Evolutionary conservation across 2,329 filamentous ascomycete species (phyloP).

Genomic region (Laburnicola sp.): DNA sequence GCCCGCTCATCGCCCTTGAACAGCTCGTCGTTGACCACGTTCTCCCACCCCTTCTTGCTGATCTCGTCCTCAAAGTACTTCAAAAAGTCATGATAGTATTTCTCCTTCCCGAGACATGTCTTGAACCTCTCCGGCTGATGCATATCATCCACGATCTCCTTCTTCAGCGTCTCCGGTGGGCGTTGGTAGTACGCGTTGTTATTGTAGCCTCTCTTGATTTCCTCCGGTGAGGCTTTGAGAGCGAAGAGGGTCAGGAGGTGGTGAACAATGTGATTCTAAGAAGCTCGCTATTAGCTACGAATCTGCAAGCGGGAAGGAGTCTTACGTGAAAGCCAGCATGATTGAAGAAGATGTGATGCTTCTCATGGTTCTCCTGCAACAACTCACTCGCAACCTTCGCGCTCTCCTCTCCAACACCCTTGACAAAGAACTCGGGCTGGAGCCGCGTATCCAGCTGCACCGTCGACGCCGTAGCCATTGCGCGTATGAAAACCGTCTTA

Average conservation of each 20-base stretch:
- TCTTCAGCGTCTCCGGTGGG: conserved; percentile 52
- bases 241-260: conserved; percentile 76
- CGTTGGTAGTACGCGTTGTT: conserved; percentile 69
- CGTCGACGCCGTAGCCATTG: conserved; percentile 39
- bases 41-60: conserved; percentile 62
- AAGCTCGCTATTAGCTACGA: background rate
- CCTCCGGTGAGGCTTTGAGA: conserved; percentile 64
- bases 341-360: conserved; percentile 83
- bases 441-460: conserved; percentile 50
- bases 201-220: conserved; percentile 67
- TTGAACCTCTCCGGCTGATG: conserved; percentile 60
- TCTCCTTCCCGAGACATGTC: conserved; percentile 63
- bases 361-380: conserved; percentile 74
- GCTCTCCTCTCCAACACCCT: conserved; percentile 57
- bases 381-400: conserved; percentile 67
- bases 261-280: conserved; percentile 73
- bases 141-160: conserved; percentile 59
- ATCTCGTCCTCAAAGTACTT: conserved; percentile 77
- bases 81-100: conserved; percentile 74
- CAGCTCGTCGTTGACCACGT: conserved; percentile 66
- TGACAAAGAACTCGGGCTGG: conserved; percentile 52
- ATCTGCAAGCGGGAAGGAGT: background rate
- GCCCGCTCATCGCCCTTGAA: conserved; percentile 68
- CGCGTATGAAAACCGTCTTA: conserved; percentile 10
- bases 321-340: conserved; percentile 68